Conservation (phyloP, 2,329 filamentous ascomycete species). For the Clonostachys byssicola region DNA sequence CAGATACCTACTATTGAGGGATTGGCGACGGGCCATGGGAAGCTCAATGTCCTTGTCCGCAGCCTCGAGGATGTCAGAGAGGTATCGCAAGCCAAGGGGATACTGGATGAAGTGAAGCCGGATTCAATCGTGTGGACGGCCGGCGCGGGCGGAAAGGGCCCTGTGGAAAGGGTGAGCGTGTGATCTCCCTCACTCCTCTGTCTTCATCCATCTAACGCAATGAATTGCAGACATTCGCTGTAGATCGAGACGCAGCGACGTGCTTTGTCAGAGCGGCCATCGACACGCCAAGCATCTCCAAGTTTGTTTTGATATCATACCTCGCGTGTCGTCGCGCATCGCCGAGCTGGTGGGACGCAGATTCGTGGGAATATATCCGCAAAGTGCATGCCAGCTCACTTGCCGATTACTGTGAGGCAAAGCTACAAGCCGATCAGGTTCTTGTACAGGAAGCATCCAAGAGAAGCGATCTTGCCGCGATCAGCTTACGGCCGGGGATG, state of each 20-base stretch:
- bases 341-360: constrained; percentile 52
- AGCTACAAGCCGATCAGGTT: constrained; percentile 54
- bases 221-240: constrained; percentile 41
- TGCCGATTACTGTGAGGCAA: constrained; percentile 54
- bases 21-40: constrained; percentile 56
- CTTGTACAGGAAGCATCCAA: constrained; percentile 43
- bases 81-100: constrained; percentile 53
- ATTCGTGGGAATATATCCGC: constrained; percentile 39
- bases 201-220: not conserved
- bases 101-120: constrained; percentile 56
- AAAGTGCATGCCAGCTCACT: constrained; percentile 32
- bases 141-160: constrained; percentile 61
- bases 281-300: constrained; percentile 45
- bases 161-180: constrained; percentile 35
- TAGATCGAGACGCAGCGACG: constrained; percentile 61
- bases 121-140: constrained; percentile 69
- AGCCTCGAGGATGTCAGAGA: constrained; percentile 69
- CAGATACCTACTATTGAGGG: constrained; percentile 62
- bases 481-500: constrained; percentile 48
- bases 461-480: constrained; percentile 36
- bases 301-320: constrained; percentile 64
- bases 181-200: not conserved
- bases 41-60: constrained; percentile 63
- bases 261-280: constrained; percentile 58
- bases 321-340: constrained; percentile 44